Evolutionary conservation across 169 alveolate genomes (phyloP).

Genomic region (Eimeria necatrix): DNA sequence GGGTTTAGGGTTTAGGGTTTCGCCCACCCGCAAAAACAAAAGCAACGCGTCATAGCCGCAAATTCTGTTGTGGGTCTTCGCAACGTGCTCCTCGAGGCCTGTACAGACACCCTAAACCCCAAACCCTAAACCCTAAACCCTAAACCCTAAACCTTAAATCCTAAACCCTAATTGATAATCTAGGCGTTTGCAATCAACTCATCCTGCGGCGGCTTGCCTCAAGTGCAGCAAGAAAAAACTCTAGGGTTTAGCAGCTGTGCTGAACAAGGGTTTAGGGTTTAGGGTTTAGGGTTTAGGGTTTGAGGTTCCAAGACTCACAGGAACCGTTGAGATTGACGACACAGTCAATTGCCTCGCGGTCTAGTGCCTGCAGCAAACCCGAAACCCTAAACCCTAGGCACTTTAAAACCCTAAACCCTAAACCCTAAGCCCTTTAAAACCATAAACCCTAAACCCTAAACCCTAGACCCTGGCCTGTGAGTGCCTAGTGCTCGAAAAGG

Average conservation of each 20-base stretch:
- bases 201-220: background rate
- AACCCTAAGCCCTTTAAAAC: slow-evolving; percentile 10
- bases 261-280: background rate
- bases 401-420: slow-evolving; percentile 20
- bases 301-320: background rate
- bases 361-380: slow-evolving; percentile 26
- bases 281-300: background rate
- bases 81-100: background rate
- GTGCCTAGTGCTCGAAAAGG: background rate
- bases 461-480: background rate
- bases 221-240: too few species aligned
- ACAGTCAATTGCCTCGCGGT: slow-evolving; percentile 43
- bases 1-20: too few species aligned
- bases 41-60: background rate
- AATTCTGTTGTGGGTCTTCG: background rate
- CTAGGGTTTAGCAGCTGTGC: too few species aligned
- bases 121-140: too few species aligned
- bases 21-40: background rate
- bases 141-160: too few species aligned
- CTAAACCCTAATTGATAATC: too few species aligned
- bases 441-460: background rate
- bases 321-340: background rate
- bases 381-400: background rate
- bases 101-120: background rate
- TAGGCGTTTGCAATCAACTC: background rate